Percentiles rank a stretch among this genome's conserved stretches.
Evolutionary conservation across 495 filamentous ascomycete species (phyloP).

Genomic region (Daldinia bambusicola): DNA sequence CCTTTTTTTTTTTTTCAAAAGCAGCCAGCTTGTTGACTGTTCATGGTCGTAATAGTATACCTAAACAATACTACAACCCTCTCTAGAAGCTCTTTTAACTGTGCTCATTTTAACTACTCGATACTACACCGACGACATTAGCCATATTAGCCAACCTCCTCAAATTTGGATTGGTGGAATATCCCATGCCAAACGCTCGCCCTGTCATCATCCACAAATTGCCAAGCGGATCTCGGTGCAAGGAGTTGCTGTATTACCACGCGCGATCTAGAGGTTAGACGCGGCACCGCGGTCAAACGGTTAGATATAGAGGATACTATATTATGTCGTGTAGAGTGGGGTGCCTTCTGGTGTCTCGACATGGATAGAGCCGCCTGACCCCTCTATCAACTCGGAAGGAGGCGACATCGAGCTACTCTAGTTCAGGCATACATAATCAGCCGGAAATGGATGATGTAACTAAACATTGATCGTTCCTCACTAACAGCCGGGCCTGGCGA

Average conservation of each 20-base stretch:
- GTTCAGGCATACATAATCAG: conserved; percentile 34
- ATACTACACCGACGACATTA: conserved; percentile 37
- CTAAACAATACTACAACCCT: neutral
- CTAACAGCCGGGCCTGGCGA: neutral
- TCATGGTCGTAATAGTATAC: neutral
- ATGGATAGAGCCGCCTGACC: conserved; percentile 21
- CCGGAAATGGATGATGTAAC: conserved; percentile 29
- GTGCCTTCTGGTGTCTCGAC: conserved; percentile 22
- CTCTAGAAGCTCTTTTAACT: neutral
- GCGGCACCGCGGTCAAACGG: conserved; percentile 21
- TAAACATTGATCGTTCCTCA: neutral
- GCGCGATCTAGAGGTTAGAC: conserved; percentile 27
- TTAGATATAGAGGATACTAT: conserved; percentile 3
- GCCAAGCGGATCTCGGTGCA: conserved; percentile 42
- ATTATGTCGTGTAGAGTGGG: conserved; percentile 25
- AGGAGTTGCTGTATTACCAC: conserved; percentile 23
- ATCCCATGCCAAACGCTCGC: conserved; percentile 11
- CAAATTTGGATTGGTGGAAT: conserved; percentile 36
- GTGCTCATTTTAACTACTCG: conserved; percentile 20
- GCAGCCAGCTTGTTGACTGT: neutral
- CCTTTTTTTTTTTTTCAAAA: no score
- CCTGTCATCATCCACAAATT: conserved; percentile 36
- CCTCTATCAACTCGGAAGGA: conserved; percentile 24
- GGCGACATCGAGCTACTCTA: conserved; percentile 12
- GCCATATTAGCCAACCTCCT: conserved; percentile 45